phyloP scores from a whole-genome alignment of 495 filamentous ascomycete species.

The Trypethelium eluteriae region DNA sequence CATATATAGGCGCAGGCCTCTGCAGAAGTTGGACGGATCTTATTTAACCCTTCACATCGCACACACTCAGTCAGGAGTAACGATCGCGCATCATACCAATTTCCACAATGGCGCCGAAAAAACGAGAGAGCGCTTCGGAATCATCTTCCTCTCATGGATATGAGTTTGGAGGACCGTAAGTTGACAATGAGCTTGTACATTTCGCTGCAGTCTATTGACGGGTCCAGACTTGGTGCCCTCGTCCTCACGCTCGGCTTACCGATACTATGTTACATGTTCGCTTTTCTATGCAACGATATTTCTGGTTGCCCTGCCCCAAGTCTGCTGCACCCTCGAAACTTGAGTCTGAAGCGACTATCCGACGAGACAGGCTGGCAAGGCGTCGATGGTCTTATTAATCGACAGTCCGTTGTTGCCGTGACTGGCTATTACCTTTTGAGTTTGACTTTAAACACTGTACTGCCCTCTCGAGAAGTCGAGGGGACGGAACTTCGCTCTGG shows the following conservation, averaged over 20 bases:
- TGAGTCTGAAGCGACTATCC: constrained; percentile 65
- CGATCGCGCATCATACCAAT: background rate
- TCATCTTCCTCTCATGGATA: constrained; percentile 20
- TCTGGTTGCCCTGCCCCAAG: constrained; percentile 85
- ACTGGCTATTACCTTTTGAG: constrained; percentile 77
- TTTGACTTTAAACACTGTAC: constrained; percentile 62
- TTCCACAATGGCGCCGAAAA: background rate
- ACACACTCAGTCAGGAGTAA: background rate
- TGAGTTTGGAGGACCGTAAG: constrained; percentile 30
- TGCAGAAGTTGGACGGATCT: background rate
- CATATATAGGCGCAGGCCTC: background rate
- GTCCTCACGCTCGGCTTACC: constrained; percentile 72
- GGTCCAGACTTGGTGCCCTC: constrained; percentile 60
- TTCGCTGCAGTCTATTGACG: constrained; percentile 25
- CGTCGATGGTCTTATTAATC: constrained; percentile 50
- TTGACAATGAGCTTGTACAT: background rate
- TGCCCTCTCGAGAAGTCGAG: constrained; percentile 66
- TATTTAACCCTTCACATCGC: background rate
- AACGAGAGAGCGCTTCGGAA: background rate
- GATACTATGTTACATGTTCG: constrained; percentile 60
- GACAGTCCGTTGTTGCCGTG: constrained; percentile 51
- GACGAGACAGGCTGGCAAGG: constrained; percentile 75
- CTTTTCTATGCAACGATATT: constrained; percentile 86
- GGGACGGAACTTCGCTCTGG: constrained; percentile 65
- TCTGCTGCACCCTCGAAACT: constrained; percentile 64